phyloP scores from a whole-genome alignment of 768 basidiomycete genomes.

The Pseudohyphozyma bogoriensis region DNA sequence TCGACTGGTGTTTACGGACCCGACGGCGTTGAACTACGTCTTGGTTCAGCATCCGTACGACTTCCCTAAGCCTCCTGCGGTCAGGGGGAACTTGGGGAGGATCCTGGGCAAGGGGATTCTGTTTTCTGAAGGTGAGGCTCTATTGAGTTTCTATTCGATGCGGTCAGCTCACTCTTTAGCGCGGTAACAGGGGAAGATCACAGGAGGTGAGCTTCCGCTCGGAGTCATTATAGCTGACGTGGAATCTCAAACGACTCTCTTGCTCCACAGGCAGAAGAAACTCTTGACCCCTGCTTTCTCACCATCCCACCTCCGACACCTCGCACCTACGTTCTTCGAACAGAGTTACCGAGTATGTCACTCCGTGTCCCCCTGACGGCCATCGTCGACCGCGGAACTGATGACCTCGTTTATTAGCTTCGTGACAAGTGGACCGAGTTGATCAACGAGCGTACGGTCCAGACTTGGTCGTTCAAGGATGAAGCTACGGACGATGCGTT shows the following conservation, averaged over 20 bases:
- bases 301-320: constrained; percentile 11
- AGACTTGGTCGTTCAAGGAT: constrained; percentile 2
- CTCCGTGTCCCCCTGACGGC: too few species aligned
- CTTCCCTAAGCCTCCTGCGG: constrained; percentile 27
- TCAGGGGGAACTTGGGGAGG: constrained; percentile 19
- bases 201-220: neutral
- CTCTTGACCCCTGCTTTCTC: constrained; percentile 26
- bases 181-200: constrained; percentile 20
- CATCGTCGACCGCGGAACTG: too few species aligned
- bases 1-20: too few species aligned
- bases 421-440: constrained; percentile 11
- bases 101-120: constrained; percentile 29
- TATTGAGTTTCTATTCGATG: neutral
- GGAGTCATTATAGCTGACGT: too few species aligned
- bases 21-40: too few species aligned
- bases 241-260: too few species aligned
- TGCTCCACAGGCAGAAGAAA: neutral
- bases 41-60: too few species aligned
- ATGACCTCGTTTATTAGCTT: neutral
- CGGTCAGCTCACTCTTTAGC: neutral
- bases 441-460: neutral
- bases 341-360: constrained; percentile 12
- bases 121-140: constrained; percentile 28
- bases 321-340: constrained; percentile 25
- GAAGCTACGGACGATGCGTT: neutral